phyloP scores from a whole-genome alignment of 106 monocot species.

The Vanilla planifolia region DNA sequence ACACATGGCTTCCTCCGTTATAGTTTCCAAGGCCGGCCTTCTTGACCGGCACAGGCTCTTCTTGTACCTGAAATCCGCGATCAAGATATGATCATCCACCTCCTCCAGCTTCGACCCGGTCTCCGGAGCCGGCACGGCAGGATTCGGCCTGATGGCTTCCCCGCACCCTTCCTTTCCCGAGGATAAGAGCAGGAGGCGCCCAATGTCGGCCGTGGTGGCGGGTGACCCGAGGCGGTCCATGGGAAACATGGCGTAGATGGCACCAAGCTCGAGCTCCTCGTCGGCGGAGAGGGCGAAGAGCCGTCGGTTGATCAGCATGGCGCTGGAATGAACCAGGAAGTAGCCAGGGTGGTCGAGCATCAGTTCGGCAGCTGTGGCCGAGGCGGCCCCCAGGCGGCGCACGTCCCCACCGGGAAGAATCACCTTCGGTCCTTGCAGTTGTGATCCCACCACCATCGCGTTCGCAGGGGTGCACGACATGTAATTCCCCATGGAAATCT shows the following conservation, averaged over 20 bases:
- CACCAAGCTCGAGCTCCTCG: conserved; percentile 12
- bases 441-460: not conserved
- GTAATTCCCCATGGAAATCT: conserved; percentile 13
- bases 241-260: conserved; percentile 14
- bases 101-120: not conserved
- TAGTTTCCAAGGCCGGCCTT: conserved; percentile 12
- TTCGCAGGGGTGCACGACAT: conserved; percentile 9
- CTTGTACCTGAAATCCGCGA: conserved; percentile 6
- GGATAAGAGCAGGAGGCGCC: conserved; percentile 4
- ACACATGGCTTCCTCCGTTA: conserved; percentile 8
- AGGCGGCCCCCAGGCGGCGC: not conserved
- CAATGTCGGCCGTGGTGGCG: conserved; percentile 8
- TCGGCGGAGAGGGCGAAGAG: conserved; percentile 16
- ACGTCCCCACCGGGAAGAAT: conserved; percentile 13
- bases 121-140: not conserved
- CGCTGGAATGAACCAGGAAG: conserved; percentile 14
- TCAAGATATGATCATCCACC: not conserved
- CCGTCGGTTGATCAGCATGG: conserved; percentile 7
- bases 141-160: not conserved
- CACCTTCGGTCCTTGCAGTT: not conserved
- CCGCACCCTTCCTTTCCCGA: not conserved
- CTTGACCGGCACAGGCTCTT: conserved; percentile 14
- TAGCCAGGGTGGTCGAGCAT: conserved; percentile 19
- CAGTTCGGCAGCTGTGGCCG: conserved; percentile 12
- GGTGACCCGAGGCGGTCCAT: conserved; percentile 7